phyloP scores from a whole-genome alignment of 768 basidiomycete species.

The Hortiboletus flavorubellus region DNA sequence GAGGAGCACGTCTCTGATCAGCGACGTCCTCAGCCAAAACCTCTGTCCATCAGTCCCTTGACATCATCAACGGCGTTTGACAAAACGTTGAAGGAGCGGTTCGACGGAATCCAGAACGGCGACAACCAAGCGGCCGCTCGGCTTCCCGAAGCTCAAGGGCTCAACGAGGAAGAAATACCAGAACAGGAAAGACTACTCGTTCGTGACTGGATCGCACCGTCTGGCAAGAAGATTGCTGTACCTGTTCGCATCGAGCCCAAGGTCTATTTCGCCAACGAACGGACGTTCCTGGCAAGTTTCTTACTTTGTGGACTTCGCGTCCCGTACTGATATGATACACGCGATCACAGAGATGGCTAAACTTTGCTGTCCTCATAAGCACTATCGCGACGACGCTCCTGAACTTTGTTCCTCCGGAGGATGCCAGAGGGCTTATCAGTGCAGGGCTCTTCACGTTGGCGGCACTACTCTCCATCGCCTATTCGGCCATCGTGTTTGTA shows the following conservation, averaged over 20 bases:
- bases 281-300: slow-evolving; percentile 83
- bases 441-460: slow-evolving; percentile 86
- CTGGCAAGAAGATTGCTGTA: slow-evolving; percentile 86
- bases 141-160: slow-evolving; percentile 32
- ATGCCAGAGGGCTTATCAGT: slow-evolving; percentile 77
- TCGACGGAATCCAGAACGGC: slow-evolving; percentile 38
- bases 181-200: slow-evolving; percentile 56
- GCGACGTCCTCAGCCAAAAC: slow-evolving; percentile 20
- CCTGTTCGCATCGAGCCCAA: slow-evolving; percentile 98
- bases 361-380: slow-evolving; percentile 82
- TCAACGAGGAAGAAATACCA: slow-evolving; percentile 35
- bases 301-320: not conserved
- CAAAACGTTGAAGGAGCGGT: slow-evolving; percentile 69
- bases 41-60: slow-evolving; percentile 81
- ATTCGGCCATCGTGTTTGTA: slow-evolving; percentile 78
- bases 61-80: slow-evolving; percentile 81
- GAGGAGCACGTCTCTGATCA: slow-evolving; percentile 21
- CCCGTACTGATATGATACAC: slow-evolving; percentile 5
- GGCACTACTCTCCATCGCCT: slow-evolving; percentile 86
- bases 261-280: slow-evolving; percentile 94
- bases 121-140: slow-evolving; percentile 15
- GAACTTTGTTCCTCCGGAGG: slow-evolving; percentile 75
- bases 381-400: slow-evolving; percentile 87
- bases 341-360: slow-evolving; percentile 74
- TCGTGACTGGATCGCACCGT: slow-evolving; percentile 72